Evolutionary conservation across 768 basidiomycete genomes (phyloP), one percentile per base, ranked within the genome.

Genomic region (Crucibulum laeve): DNA sequence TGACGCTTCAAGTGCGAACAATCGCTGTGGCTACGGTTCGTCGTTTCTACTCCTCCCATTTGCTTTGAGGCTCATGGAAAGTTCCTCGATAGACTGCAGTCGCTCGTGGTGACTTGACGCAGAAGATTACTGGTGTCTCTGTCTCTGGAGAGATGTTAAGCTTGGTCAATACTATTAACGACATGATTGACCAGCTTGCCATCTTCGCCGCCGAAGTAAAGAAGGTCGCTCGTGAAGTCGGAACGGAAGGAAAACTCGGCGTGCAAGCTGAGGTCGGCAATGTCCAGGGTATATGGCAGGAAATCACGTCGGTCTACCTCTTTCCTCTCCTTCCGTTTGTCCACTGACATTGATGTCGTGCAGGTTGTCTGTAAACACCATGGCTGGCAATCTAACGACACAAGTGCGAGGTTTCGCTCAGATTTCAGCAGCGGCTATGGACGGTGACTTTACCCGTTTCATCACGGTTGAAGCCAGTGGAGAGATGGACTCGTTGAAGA

Each of bases 401-500:
- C 92, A 95, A 82, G 96, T 99, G 38, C 86, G 96, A 63, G 96
- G 95, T 4, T 99, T 99, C 56, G 96, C 94, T 1, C 96, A 98
- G 63, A 98, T 98, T 54, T 94, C 91, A 1, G 95, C 94, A 0
- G 95, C 96, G 0, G 96, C 96, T 11, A 97, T 94, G 75, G 96
- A 97, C 56, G 95, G 96, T 48, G 96, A 98, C 66, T 97, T 97
- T 66, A 95, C 92, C 18, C 82, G 93, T 14, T 99, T 98, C 76
- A 97, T 99, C 71, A 98, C 96, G 21, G 96, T 99, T 57, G 95
- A 98, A 57, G 96, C 96, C 1, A 86, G 82, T 49, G 96, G 96
- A 40, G 96, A 99, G 66, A 98, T 98, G 96, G 94, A 98, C 66
- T 93, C 91, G 38, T 77, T 99, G 69, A 98, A 99, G 77, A 96